A percentile compares a stretch with the other conserved stretches of the same genome.
These are phyloP conservation scores for Mycosphaerella sp. DNA, from an alignment of 2,329 filamentous ascomycete genomes.

Conservation along the genomic window DNA sequence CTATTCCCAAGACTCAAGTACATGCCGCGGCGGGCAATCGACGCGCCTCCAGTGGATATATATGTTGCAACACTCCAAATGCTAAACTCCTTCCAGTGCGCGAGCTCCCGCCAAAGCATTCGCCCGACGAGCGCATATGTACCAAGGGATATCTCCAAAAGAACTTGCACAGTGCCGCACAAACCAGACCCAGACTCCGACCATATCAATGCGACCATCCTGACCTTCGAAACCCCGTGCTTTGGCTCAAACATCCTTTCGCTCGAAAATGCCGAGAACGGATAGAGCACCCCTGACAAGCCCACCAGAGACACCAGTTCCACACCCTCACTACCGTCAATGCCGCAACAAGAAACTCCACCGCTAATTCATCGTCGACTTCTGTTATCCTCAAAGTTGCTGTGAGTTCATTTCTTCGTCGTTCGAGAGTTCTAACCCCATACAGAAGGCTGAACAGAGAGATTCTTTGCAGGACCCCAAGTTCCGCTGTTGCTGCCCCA, in stretches of 20 bases:
- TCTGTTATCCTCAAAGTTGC: conserved; percentile 9
- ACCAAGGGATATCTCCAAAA: conserved; percentile 8
- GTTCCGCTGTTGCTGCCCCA: conserved; percentile 78
- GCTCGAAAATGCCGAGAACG: conserved; percentile 5
- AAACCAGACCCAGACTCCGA: conserved; percentile 1
- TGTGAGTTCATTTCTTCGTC: conserved; percentile 9
- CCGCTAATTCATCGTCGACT: conserved; percentile 15
- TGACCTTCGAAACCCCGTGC: conserved; percentile 1
- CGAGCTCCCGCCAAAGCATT: not conserved
- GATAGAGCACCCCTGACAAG: conserved; percentile 3
- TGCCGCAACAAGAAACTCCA: conserved; percentile 17
- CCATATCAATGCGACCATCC: not conserved
- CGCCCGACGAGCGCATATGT: not conserved
- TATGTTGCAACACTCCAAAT: not conserved
- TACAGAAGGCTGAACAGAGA: conserved; percentile 85
- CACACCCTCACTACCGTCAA: conserved; percentile 14
- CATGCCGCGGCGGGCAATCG: not conserved
- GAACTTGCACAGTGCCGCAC: not conserved
- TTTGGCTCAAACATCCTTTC: conserved; percentile 1
- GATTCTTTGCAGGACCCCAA: conserved; percentile 71
- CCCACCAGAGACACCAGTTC: conserved; percentile 17
- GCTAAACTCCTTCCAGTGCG: not conserved
- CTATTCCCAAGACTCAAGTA: no score
- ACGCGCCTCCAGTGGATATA: not conserved
- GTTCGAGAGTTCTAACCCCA: conserved; percentile 62